Evolutionary conservation across 352 stramenopile species (phyloP), one percentile per base, ranked within the genome.

Genomic region (Pythium dissotocum): DNA sequence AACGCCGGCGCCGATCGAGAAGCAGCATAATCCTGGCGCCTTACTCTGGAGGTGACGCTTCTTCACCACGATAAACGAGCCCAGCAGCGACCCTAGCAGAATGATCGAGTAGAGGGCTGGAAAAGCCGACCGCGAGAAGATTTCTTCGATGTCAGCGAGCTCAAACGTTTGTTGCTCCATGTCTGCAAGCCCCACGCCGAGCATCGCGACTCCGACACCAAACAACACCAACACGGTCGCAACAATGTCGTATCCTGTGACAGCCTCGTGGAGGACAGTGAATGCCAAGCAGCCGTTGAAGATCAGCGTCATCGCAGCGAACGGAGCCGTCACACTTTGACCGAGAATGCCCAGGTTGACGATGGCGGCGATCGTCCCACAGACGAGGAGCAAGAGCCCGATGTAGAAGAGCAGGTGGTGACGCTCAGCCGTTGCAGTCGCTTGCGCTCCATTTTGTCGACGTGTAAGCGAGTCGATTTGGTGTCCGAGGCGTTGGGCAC

Each of bases 271-370:
- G 3, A 82, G 63, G 4, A 82, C 76, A 0, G 49, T 70, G 59
- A 71, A 75, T 9, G 70, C 72, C 2, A 82, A 53, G 28, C 63
- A 64, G 12, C 70, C 73, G 55, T 80, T 80, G 59, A 77, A 80
- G 35, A 79, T 72, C 6, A 82, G 67, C 28, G 76, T 82, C 61
- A 77, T 73, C 5, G 76, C 76, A 6, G 72, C 76, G 56, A 82
- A 82, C 18, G 76, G 76, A 0, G 73, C 76, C 4, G 70, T 77
- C 21, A 77, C 70, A 24, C 70, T 80, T 54, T 78, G 70, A 0
- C 72, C 73, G n/a, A 80, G 40, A 10, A 82, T 75, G 6, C 72
- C 72, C n/a, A 82, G 61, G 52, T 80, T 82, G 18, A 80, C 61
- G 16, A 80, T 65, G 8, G 72, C 76, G 0, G 70, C 60, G 61